These are phyloP conservation scores for Cladosporium sp. DNA, from an alignment of 2,329 filamentous ascomycete genomes.

Conservation along the genomic window DNA sequence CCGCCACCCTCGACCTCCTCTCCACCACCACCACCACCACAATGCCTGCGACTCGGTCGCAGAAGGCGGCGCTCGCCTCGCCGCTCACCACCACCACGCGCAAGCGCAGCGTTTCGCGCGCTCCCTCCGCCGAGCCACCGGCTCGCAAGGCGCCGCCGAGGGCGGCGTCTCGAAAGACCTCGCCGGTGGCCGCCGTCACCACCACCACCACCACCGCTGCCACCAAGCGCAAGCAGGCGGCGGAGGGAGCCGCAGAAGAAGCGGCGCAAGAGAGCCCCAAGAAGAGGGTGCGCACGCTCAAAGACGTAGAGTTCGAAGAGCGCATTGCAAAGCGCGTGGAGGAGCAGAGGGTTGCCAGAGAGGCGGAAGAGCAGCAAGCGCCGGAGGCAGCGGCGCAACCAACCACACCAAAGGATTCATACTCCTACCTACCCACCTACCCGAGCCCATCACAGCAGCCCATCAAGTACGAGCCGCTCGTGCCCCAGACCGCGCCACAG, in stretches of 20 bases:
- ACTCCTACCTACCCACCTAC: not conserved
- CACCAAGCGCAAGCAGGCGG: conserved; percentile 6
- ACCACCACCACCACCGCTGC: not conserved
- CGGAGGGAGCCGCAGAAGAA: not conserved
- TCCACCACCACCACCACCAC: conserved; percentile 9
- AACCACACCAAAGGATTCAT: not conserved
- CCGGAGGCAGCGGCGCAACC: not conserved
- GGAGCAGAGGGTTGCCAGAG: not conserved
- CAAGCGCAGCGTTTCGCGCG: conserved; percentile 15
- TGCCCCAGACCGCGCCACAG: not conserved
- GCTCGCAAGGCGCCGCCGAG: not conserved
- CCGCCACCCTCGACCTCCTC: not conserved
- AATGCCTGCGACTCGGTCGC: conserved; percentile 15
- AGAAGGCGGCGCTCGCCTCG: conserved; percentile 8
- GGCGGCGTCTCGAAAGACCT: not conserved
- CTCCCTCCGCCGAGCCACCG: conserved; percentile 3
- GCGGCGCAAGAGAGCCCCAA: not conserved
- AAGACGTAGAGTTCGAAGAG: not conserved
- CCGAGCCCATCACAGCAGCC: not conserved
- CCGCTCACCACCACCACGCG: not conserved
- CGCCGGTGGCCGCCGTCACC: not conserved
- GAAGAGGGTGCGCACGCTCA: not conserved
- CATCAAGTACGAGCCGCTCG: not conserved
- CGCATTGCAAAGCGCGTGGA: not conserved
- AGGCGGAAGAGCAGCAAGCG: not conserved